These are phyloP conservation scores for Cercospora janseana DNA, from an alignment of 2,329 filamentous ascomycete species.

Conservation along the genomic window DNA sequence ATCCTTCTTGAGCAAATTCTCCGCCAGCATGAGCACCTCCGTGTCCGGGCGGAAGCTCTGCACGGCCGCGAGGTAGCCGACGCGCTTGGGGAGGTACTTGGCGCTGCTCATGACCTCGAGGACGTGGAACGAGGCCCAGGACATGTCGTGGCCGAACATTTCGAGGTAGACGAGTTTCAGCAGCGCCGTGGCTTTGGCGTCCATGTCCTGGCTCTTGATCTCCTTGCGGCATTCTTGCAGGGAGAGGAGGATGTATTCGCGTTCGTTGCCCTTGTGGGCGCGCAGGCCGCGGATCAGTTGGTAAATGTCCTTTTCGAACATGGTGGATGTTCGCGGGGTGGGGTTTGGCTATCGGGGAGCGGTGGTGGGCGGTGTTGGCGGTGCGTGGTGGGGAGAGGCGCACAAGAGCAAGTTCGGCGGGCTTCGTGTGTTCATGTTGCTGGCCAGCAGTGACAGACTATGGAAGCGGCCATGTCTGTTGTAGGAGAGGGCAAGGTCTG, in stretches of 20 bases:
- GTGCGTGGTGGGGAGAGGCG: too few species aligned
- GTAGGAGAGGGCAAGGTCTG: not conserved
- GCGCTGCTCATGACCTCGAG: slow-evolving; percentile 97
- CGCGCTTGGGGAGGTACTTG: slow-evolving; percentile 92
- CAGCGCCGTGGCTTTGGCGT: slow-evolving; percentile 92
- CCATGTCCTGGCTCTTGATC: slow-evolving; percentile 91
- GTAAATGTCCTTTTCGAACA: slow-evolving; percentile 99
- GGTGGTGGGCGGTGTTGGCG: not conserved
- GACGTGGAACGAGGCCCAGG: slow-evolving; percentile 97
- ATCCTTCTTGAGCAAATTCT: slow-evolving; percentile 95
- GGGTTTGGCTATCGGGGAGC: not conserved
- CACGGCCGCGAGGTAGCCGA: slow-evolving; percentile 90
- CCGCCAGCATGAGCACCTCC: slow-evolving; percentile 95
- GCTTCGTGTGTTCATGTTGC: slow-evolving; percentile 3
- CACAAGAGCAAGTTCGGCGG: slow-evolving; percentile 2
- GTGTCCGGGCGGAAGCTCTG: slow-evolving; percentile 96
- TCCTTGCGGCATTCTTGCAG: slow-evolving; percentile 94
- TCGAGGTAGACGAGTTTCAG: slow-evolving; percentile 96
- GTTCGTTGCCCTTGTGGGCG: slow-evolving; percentile 92
- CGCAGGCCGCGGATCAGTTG: slow-evolving; percentile 96
- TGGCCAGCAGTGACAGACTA: not conserved
- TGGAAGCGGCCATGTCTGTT: not conserved
- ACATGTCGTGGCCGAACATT: slow-evolving; percentile 99
- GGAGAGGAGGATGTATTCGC: slow-evolving; percentile 89
- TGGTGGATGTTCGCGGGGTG: slow-evolving; percentile 40